Percentiles rank a stretch among this genome's conserved stretches.
phyloP scores from a whole-genome alignment of 2,329 filamentous ascomycete genomes.

The Aspergillus sp. region DNA sequence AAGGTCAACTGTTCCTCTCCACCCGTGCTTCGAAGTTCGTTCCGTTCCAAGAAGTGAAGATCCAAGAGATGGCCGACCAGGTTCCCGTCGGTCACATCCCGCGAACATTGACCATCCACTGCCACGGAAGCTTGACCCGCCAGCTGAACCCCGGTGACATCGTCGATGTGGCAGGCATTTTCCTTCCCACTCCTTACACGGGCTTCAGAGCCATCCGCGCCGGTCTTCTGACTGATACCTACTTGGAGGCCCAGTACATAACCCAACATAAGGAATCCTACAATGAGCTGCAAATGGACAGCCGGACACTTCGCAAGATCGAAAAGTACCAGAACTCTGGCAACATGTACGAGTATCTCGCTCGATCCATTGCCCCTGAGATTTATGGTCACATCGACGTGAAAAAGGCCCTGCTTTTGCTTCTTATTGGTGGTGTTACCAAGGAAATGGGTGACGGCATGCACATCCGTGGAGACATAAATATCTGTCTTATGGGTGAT shows the following conservation, averaged over 20 bases:
- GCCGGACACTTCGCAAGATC: conserved; percentile 72
- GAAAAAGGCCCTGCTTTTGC: conserved; percentile 92
- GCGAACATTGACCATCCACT: conserved; percentile 79
- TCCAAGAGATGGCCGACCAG: conserved; percentile 98
- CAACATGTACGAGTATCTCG: conserved; percentile 90
- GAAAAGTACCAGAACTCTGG: conserved; percentile 77
- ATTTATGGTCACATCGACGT: conserved; percentile 96
- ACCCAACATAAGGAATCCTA: conserved; percentile 98
- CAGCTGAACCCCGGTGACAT: conserved; percentile 90
- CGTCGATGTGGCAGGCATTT: conserved; percentile 89
- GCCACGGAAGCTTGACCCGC: conserved; percentile 77
- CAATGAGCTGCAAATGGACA: conserved; percentile 80
- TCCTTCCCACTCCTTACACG: conserved; percentile 96
- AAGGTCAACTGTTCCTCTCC: conserved; percentile 87
- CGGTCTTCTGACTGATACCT: conserved; percentile 93
- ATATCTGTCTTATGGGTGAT: conserved; percentile 98
- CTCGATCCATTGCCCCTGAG: conserved; percentile 92
- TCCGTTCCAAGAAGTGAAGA: conserved; percentile 96
- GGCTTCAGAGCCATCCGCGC: conserved; percentile 96
- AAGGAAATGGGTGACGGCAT: conserved; percentile 98
- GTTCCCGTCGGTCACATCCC: conserved; percentile 97
- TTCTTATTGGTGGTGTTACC: conserved; percentile 90
- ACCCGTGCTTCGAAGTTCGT: conserved; percentile 95
- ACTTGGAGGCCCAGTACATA: conserved; percentile 88
- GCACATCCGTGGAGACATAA: conserved; percentile 98